Evolutionary conservation across 805 yeast species (phyloP).

Genomic region (Pichia cephalocereana): DNA sequence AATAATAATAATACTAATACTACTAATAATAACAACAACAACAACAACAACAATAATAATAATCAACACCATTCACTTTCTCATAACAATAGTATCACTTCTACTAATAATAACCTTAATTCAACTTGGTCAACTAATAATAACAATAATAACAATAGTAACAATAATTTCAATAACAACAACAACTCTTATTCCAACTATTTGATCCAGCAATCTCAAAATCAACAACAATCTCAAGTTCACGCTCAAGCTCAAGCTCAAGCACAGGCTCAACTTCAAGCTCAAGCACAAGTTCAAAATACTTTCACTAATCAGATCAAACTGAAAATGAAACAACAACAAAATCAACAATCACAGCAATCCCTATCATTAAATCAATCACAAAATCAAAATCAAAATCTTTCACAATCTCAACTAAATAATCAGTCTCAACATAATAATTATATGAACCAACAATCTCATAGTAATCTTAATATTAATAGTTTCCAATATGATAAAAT

Average conservation of each 20-base stretch:
- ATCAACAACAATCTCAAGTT: background rate
- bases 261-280: background rate
- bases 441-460: background rate
- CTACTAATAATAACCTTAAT: constrained; percentile 2
- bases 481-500: background rate
- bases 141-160: background rate
- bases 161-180: background rate
- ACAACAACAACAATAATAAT: background rate
- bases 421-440: background rate
- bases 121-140: background rate
- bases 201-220: constrained; percentile 7
- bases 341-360: too few relatives aligned
- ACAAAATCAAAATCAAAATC: background rate
- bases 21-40: background rate
- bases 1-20: background rate
- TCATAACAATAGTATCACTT: constrained; percentile 1
- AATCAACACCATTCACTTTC: background rate
- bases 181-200: background rate
- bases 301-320: too few relatives aligned
- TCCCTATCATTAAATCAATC: background rate
- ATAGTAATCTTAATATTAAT: background rate
- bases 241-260: background rate
- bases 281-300: background rate
- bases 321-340: too few relatives aligned
- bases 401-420: background rate